Conservation (phyloP, 768 basidiomycete species). For the Lentinula aciculospora region DNA sequence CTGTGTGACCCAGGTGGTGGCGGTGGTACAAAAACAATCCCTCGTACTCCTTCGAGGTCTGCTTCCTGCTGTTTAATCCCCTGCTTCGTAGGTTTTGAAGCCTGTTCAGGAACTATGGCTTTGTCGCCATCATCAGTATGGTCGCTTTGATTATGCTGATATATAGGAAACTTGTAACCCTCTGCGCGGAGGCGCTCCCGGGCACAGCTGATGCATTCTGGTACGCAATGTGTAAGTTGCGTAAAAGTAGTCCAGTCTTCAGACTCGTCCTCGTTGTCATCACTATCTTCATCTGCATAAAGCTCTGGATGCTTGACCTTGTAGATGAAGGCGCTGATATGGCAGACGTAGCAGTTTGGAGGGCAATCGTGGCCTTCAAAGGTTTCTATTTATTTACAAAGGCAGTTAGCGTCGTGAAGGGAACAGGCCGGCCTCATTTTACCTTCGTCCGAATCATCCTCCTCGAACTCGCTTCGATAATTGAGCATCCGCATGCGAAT, state of each 20-base stretch:
- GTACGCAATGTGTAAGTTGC: neutral
- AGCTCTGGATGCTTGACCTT: neutral
- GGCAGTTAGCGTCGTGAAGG: too few relatives aligned
- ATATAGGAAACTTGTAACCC: neutral
- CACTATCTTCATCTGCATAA: neutral
- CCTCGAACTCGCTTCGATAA: neutral
- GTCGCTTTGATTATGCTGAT: neutral
- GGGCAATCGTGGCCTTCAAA: neutral
- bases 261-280: neutral
- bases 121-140: neutral
- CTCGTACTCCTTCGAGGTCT: neutral
- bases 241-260: neutral
- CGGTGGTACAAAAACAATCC: neutral
- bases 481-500: neutral
- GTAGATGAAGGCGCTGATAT: neutral
- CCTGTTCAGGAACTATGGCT: neutral
- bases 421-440: neutral
- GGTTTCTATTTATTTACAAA: neutral
- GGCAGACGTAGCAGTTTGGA: neutral
- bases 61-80: neutral
- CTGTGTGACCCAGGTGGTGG: neutral
- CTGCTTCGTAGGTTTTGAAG: neutral
- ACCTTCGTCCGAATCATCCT: neutral
- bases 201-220: constrained; percentile 1
- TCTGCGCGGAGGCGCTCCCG: neutral